Percentiles rank a stretch among this genome's conserved stretches.
Conservation (phyloP, 2,329 filamentous ascomycete species). For the Fusarium circinatum region DNA sequence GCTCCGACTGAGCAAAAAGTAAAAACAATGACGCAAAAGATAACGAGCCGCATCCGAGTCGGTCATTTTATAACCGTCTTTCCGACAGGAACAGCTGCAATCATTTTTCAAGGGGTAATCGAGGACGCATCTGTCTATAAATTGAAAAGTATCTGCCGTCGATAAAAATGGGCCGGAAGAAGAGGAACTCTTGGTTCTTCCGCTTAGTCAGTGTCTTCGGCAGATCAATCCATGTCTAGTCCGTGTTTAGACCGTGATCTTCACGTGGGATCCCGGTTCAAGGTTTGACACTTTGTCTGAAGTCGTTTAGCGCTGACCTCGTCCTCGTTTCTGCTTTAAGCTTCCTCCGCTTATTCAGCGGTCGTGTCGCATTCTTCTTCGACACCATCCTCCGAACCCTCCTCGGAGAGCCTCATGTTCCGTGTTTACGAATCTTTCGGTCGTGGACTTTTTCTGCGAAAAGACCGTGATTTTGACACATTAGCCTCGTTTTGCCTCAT, state of each 20-base stretch:
- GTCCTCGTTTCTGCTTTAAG: background rate
- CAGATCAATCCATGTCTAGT: background rate
- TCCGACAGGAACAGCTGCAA: background rate
- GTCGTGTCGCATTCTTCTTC: background rate
- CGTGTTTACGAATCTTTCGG: conserved; percentile 7
- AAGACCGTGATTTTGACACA: background rate
- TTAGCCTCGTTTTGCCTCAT: background rate
- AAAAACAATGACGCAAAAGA: background rate
- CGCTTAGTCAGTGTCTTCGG: background rate
- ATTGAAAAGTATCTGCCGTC: background rate
- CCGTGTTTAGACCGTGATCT: background rate
- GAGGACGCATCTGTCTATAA: background rate
- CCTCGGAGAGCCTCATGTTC: conserved; percentile 9
- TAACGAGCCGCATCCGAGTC: background rate
- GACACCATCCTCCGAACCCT: conserved; percentile 4
- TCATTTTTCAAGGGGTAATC: background rate
- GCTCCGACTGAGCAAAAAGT: background rate
- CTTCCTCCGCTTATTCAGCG: conserved; percentile 29
- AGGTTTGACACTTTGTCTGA: background rate
- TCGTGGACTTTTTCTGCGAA: background rate
- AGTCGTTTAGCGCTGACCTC: background rate
- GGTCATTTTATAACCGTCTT: background rate
- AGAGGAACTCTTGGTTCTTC: background rate
- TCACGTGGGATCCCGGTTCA: background rate
- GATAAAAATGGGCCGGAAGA: conserved; percentile 14